Evolutionary conservation across 2,329 filamentous ascomycete genomes (phyloP), one percentile per base, ranked within the genome.

Genomic region (Hypocrella siamensis): DNA sequence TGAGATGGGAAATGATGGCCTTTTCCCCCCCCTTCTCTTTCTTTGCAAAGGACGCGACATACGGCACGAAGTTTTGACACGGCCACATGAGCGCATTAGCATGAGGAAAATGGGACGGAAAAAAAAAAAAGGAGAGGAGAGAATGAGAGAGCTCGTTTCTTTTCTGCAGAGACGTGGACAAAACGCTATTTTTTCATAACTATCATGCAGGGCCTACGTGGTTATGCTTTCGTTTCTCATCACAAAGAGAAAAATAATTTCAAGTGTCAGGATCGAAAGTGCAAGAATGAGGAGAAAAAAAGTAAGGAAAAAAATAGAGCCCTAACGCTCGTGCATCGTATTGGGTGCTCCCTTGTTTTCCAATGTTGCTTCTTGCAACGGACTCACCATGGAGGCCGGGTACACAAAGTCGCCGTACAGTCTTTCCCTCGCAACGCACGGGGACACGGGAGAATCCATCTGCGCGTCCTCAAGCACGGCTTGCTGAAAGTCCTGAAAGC

Each of bases 381-480:
- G 21, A 17, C 33, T 35, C 14, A 35, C 19, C 25, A 35, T 28
- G 17, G 19, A 26, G 30, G n/a, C 18, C 18, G 19, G 31, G 18
- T 24, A 33, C 19, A 28, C 15, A 17, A 36, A 34, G 17, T 35
- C 38, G 43, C 48, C 40, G 39, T 46, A 42, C 14, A 34, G 26
- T 19, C 17, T 19, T 6, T 29, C 26, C 24, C 19, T 29, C 8
- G 17, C 19, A 14, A 32, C 18, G 8, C 24, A 32, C 15, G 33
- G 33, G 6, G 33, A 32, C 12, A 33, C 18, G 16, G 34, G 34
- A 6, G 31, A 17, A 10, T 33, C 26, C 31, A 33, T 36, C 6
- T 36, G 16, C 8, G 28, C 31, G 8, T 33, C 28, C 19, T 30
- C 34, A 6, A n/a, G 22, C 6, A 34, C 19, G 10, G 34, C 31